phyloP scores from a whole-genome alignment of 805 yeast genomes.

The Nakazawaea peltata region DNA sequence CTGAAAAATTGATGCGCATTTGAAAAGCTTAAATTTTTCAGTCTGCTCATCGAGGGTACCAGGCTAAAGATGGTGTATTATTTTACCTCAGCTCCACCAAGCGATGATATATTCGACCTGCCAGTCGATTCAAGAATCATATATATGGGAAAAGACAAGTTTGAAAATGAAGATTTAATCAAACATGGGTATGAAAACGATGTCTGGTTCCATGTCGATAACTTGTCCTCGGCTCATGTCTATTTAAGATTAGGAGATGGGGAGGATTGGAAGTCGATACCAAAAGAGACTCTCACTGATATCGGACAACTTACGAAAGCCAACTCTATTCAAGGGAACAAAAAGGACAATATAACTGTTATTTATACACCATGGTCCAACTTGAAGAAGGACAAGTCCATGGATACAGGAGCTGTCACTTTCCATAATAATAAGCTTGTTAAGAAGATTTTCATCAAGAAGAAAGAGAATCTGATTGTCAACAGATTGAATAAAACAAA shows the following conservation, averaged over 20 bases:
- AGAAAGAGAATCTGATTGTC: conserved; percentile 49
- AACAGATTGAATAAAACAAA: conserved; percentile 61
- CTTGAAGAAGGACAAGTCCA: conserved; percentile 54
- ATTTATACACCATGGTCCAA: conserved; percentile 72
- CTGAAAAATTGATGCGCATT: not conserved
- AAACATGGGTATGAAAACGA: conserved; percentile 59
- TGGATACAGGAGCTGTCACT: conserved; percentile 76
- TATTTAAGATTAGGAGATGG: conserved; percentile 48
- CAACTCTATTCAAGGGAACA: conserved; percentile 70
- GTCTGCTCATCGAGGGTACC: not conserved
- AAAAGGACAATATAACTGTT: conserved; percentile 55
- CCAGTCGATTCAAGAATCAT: conserved; percentile 26
- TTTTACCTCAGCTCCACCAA: conserved; percentile 27
- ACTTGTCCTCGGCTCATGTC: conserved; percentile 69
- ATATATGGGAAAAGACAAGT: conserved; percentile 70
- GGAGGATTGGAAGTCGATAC: conserved; percentile 42
- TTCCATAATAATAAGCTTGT: conserved; percentile 54
- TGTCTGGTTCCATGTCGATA: conserved; percentile 79
- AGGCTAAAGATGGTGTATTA: conserved; percentile 32
- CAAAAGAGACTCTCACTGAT: conserved; percentile 39
- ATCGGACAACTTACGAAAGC: conserved; percentile 67
- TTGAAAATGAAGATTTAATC: conserved; percentile 56
- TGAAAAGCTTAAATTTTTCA: conserved; percentile 1
- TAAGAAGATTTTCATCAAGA: conserved; percentile 42
- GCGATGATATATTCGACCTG: conserved; percentile 17